These are phyloP conservation scores for Glycine tomentella DNA, from an alignment of 306 rosid genomes.

Conservation along the genomic window DNA sequence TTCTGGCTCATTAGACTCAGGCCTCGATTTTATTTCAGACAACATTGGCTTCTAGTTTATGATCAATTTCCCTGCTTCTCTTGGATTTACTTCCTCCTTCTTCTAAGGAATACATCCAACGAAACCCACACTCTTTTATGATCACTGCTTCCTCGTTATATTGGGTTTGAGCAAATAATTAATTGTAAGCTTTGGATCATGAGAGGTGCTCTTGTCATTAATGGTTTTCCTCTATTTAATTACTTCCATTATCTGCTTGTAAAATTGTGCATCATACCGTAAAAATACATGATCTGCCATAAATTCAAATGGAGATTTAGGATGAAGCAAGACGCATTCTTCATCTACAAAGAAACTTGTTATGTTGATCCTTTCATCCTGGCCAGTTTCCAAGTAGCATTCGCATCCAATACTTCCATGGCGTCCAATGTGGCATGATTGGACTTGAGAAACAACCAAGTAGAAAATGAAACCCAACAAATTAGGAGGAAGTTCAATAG, in stretches of 20 bases:
- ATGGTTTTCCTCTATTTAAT: neutral
- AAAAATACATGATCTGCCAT: neutral
- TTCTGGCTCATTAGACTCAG: neutral
- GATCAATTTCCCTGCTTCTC: neutral
- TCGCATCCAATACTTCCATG: no score
- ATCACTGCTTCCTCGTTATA: neutral
- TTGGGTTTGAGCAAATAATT: no score
- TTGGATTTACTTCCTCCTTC: neutral
- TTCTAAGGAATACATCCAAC: neutral
- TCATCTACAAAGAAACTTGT: neutral
- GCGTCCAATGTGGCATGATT: no score
- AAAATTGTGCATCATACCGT: slow-evolving; percentile 34
- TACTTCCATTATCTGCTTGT: neutral
- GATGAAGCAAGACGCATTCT: no score
- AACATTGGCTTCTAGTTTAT: neutral
- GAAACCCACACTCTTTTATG: slow-evolving; percentile 33
- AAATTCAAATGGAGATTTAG: neutral
- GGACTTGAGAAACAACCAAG: no score
- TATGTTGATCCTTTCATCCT: neutral
- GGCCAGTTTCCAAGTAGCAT: neutral
- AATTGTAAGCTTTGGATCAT: slow-evolving; percentile 17
- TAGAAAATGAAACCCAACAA: neutral
- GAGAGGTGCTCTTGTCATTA: neutral
- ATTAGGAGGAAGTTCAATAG: neutral
- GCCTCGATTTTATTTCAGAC: neutral